Evolutionary conservation across 2,329 filamentous ascomycete species (phyloP), one percentile per base, ranked within the genome.

Genomic region (Malbranchea cinnamomea): DNA sequence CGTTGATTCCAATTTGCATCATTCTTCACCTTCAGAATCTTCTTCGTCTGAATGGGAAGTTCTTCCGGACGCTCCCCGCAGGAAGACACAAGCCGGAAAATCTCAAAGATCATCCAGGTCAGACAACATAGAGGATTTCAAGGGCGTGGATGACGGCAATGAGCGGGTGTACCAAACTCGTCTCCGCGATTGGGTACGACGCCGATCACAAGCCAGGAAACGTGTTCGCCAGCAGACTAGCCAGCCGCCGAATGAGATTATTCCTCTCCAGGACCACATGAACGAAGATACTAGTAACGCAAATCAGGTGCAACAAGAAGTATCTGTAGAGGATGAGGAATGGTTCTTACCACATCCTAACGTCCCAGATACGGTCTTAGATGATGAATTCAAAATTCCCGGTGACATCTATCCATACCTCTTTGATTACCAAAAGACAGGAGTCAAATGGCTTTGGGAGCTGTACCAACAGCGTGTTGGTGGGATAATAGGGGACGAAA

Each of bases 391-490:
- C 33, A 78, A 71, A 30, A 64, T 98, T 4, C 89, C 89, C 1
- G 89, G 89, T 2, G 89, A 98, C 44, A 87, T 98, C 5, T 85
- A 80, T 41, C 83, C 84, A 0, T 83, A 83, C 2, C 61, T 98
- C 0, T 98, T 95, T 45, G 83, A 91, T 39, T 98, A 98, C 42
- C 89, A 98, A 47, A 94, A 93, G 53, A 94, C 84, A 0, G 85
- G 87, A 3, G 84, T 98, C 3, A 80, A 93, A 48, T 98, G 89
- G 89, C 67, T 98, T 5, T 84, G 83, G 51, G 87, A 98, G 52
- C 62, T 98, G 2, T 87, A 92, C 49, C 73, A 75, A 33, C 84
- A 94, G 49, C 71, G 78, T 37, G 84, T 93, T 4, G 89, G 89
- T 14, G 89, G 89, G 2, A 95, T 98, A 31, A 70, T 98, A 22